Conservation (phyloP, 1,284 basidiomycete genomes). For the Sanghuangporus sanghuang region DNA sequence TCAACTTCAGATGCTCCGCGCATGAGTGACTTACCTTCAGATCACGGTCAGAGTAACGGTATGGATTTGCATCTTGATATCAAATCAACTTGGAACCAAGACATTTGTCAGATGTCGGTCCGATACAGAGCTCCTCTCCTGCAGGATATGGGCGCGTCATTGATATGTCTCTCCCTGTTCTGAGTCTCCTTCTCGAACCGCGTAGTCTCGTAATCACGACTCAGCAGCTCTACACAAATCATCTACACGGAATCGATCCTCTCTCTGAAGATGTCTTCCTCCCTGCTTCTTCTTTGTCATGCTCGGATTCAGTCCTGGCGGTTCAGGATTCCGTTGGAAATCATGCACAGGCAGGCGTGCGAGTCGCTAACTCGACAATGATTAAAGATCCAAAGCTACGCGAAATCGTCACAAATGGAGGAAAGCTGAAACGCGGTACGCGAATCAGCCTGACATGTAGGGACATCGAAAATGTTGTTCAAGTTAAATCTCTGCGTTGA, state of each 20-base stretch:
- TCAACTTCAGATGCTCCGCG: neutral
- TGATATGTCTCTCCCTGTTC: constrained; percentile 50
- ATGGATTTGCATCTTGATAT: neutral
- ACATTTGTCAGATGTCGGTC: neutral
- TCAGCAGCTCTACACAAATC: constrained; percentile 57
- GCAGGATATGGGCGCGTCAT: constrained; percentile 38
- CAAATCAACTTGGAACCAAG: neutral
- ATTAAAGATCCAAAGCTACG: constrained; percentile 37
- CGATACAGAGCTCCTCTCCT: neutral
- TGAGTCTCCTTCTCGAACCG: constrained; percentile 76
- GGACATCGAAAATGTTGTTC: constrained; percentile 62
- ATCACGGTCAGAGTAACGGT: neutral
- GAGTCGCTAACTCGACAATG: constrained; percentile 53
- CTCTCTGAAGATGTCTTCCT: constrained; percentile 43
- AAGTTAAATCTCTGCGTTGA: neutral
- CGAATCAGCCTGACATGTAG: constrained; percentile 87
- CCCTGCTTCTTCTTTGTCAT: constrained; percentile 18
- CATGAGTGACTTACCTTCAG: neutral
- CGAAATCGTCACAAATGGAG: constrained; percentile 39
- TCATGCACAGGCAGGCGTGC: constrained; percentile 21
- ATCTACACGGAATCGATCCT: constrained; percentile 73
- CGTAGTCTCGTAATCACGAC: constrained; percentile 79
- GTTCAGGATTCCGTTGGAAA: neutral
- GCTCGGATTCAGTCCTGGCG: constrained; percentile 1
- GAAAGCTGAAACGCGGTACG: constrained; percentile 48